These are phyloP conservation scores for Schizochytrium sp. DNA, from an alignment of 108 stramenopile species.

Conservation along the genomic window DNA sequence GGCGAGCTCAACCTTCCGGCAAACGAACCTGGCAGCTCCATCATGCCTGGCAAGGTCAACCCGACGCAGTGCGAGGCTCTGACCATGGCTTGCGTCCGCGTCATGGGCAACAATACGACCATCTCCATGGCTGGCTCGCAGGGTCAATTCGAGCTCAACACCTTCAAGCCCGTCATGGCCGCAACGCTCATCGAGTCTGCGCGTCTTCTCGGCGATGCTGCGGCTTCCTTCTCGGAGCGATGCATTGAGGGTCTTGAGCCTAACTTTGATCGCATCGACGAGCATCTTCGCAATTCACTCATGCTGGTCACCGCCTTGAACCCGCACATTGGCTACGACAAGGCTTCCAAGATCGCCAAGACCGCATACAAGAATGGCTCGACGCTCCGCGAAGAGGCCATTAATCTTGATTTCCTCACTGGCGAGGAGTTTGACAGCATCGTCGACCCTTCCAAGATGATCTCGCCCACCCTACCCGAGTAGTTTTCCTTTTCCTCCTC, in stretches of 20 bases:
- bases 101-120: constrained; percentile 93
- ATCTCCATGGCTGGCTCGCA: constrained; percentile 84
- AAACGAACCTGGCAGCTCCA: constrained; percentile 92
- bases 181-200: constrained; percentile 81
- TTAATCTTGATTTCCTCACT: constrained; percentile 75
- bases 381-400: constrained; percentile 79
- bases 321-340: constrained; percentile 96
- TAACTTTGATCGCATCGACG: constrained; percentile 68
- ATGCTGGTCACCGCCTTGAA: constrained; percentile 98
- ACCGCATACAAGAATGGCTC: constrained; percentile 83
- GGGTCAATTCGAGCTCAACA: constrained; percentile 96
- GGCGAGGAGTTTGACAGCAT: constrained; percentile 88
- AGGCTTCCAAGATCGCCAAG: constrained; percentile 90
- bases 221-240: constrained; percentile 64
- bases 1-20: constrained; percentile 85
- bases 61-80: constrained; percentile 97
- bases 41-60: constrained; percentile 99
- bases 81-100: constrained; percentile 94
- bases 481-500: background rate
- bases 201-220: constrained; percentile 79
- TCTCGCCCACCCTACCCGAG: constrained; percentile 54
- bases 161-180: constrained; percentile 95
- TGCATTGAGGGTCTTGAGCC: constrained; percentile 81
- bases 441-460: constrained; percentile 90
- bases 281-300: constrained; percentile 72